Percentiles rank a stretch among this genome's conserved stretches.
Conservation (phyloP, 495 filamentous ascomycete genomes). For the Umbilicaria muhlenbergii region DNA sequence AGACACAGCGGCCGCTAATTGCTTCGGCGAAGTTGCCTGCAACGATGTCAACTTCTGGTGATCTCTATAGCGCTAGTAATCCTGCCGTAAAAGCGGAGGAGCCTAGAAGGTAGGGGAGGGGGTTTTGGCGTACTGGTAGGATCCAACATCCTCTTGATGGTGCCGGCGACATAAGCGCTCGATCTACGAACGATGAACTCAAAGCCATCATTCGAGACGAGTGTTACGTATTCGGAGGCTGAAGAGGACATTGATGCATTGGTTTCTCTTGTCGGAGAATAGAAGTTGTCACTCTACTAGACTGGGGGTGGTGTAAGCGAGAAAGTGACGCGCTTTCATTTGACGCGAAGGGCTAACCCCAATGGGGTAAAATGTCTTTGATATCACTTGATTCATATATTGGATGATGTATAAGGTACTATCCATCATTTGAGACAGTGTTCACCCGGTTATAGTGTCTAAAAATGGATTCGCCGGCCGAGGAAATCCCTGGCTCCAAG, state of each 20-base stretch:
- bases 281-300: no score
- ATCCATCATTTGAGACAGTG: no score
- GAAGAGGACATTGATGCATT: background rate
- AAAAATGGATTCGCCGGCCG: no score
- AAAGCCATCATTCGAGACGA: constrained; percentile 75
- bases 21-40: constrained; percentile 60
- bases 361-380: no score
- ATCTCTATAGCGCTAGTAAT: no score
- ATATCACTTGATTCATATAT: no score
- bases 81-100: background rate
- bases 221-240: constrained; percentile 50
- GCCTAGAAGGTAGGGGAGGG: background rate
- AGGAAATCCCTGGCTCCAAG: no score
- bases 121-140: constrained; percentile 41
- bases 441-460: no score
- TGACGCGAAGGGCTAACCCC: no score
- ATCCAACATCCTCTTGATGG: constrained; percentile 75
- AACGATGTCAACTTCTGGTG: background rate
- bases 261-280: background rate
- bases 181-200: constrained; percentile 76
- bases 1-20: constrained; percentile 42
- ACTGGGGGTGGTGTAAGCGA: no score
- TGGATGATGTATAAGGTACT: no score
- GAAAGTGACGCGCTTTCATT: no score
- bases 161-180: constrained; percentile 55